phyloP scores from a whole-genome alignment of 257 asterid genomes.

The Solanum bulbocastanum region DNA sequence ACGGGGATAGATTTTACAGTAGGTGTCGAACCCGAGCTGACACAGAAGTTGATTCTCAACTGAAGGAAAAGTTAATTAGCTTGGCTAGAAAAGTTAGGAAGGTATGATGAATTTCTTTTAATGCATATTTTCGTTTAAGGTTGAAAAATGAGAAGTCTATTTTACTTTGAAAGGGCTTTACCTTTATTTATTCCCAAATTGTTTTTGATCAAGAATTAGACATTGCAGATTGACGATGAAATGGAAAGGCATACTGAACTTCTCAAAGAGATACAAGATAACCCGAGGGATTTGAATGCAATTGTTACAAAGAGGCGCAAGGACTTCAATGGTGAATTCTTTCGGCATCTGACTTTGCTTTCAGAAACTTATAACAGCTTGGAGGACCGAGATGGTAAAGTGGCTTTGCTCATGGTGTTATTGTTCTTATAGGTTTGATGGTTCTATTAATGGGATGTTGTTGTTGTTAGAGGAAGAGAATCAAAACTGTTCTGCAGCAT shows the following conservation, averaged over 20 bases:
- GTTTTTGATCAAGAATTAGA: constrained; percentile 19
- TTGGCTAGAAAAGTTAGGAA: constrained; percentile 66
- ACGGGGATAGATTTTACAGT: constrained; percentile 49
- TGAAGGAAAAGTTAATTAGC: constrained; percentile 47
- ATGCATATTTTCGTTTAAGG: background rate
- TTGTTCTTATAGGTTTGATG: background rate
- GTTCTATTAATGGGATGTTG: background rate
- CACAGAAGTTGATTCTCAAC: constrained; percentile 39
- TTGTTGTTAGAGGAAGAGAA: background rate
- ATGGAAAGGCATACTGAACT: constrained; percentile 67
- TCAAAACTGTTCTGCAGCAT: background rate
- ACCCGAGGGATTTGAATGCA: constrained; percentile 67
- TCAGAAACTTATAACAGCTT: constrained; percentile 56
- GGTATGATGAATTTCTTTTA: constrained; percentile 19
- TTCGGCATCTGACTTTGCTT: constrained; percentile 63
- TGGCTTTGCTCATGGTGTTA: background rate
- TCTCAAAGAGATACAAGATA: constrained; percentile 71
- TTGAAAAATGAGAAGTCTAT: background rate
- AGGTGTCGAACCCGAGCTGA: constrained; percentile 55
- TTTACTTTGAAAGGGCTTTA: background rate
- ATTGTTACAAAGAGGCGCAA: constrained; percentile 71
- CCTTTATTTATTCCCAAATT: background rate
- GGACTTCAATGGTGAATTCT: constrained; percentile 78
- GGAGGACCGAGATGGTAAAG: constrained; percentile 86
- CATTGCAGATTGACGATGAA: constrained; percentile 86